A percentile compares a stretch with the other conserved stretches of the same genome.
Conservation (phyloP, 805 yeast species). For the Hermanozyma aechmeae region DNA sequence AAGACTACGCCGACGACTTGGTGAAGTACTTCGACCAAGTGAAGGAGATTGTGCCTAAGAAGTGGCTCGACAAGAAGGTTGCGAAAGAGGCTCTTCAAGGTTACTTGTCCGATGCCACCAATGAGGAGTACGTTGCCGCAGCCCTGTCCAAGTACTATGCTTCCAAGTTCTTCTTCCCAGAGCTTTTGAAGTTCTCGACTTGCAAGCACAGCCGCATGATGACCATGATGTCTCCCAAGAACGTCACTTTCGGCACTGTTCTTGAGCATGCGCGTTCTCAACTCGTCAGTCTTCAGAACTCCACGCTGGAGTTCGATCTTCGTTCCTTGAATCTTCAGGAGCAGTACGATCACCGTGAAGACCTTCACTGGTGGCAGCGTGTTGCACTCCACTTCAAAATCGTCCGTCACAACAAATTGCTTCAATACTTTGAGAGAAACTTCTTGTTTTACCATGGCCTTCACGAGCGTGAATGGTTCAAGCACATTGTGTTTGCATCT, state of each 20-base stretch:
- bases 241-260: conserved; percentile 13
- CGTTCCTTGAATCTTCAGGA: conserved; percentile 18
- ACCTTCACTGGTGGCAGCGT: conserved; percentile 23
- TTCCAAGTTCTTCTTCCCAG: conserved; percentile 11
- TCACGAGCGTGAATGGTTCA: conserved; percentile 47
- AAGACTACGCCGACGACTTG: conserved; percentile 40
- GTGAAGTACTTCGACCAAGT: conserved; percentile 23
- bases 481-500: conserved; percentile 56
- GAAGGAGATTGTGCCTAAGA: conserved; percentile 19
- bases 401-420: conserved; percentile 23
- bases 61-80: conserved; percentile 20
- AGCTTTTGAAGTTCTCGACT: conserved; percentile 5
- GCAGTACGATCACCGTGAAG: conserved; percentile 20
- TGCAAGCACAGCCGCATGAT: conserved; percentile 6
- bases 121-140: conserved; percentile 7
- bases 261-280: conserved; percentile 17
- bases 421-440: conserved; percentile 42
- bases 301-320: conserved; percentile 20
- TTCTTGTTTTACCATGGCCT: conserved; percentile 42
- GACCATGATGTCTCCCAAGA: conserved; percentile 2
- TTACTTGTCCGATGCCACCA: conserved; percentile 8
- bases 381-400: conserved; percentile 21
- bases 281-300: conserved; percentile 12
- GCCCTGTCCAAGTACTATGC: conserved; percentile 13
- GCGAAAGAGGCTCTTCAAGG: conserved; percentile 5